Base-by-base conservation (phyloP, 495 filamentous ascomycete species). In the Talaromyces proteolyticus region DNA sequence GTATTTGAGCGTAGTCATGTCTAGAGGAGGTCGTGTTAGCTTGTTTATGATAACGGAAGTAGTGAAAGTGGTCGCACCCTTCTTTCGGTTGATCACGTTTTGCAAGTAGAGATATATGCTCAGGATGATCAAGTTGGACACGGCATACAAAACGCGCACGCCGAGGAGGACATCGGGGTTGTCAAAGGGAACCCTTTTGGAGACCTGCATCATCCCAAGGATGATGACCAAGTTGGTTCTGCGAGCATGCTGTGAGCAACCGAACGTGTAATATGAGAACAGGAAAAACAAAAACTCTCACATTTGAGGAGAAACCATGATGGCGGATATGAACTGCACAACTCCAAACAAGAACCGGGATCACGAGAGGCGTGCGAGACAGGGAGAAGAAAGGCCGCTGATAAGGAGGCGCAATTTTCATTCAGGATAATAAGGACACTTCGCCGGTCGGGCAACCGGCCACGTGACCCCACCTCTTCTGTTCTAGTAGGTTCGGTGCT, bases 1-100 rank as follows among this genome's bases (percentile, higher is more conserved):
- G 69, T 98, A 98, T 75, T 97, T 96, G 64, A 98, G 78, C 11
- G 91, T 95, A n/a, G 91, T 92, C 70, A 95, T 80, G 64, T 98
- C 93, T 98, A 54, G 16, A 36, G 3, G 38, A 29, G 17, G 16
- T 8, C 38, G 44, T 21, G n/a, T 44, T 53, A 18, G 39, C 11
- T 8, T 20, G 2, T 17, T 11, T 18, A 51, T 44, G 47, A 16
- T 4, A 20, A 48, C 0, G 18, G 1, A 45, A 20, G 17, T 38
- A 44, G 45, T 16, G 2, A 40, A 43, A 43, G 22, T 10, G 24
- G 20, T 4, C n/a, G 34, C 42, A 97, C 93, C 93, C 78, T 94
- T 95, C 81, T 97, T 97, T 67, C 80, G 80, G 70, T 89, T 90
- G 65, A 98, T 92, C 72, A 85, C 73, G 53, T 65, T 60, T 67